phyloP scores from a whole-genome alignment of 2,329 filamentous ascomycete species.

The Davidsoniella neocaledoniae region DNA sequence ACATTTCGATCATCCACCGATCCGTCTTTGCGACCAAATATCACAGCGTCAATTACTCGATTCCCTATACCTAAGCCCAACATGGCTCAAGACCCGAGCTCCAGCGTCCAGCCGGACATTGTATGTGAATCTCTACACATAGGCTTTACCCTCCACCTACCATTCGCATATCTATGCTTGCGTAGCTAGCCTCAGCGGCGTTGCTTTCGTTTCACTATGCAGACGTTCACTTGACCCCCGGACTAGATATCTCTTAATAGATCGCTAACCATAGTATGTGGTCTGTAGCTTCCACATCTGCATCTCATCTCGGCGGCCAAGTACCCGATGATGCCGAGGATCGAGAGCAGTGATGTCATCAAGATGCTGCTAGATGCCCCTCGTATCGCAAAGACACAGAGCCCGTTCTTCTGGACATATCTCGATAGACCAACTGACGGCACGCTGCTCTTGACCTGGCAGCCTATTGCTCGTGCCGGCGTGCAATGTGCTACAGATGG shows the following conservation, averaged over 20 bases:
- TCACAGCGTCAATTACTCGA: not conserved
- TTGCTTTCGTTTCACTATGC: not conserved
- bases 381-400: constrained; percentile 66
- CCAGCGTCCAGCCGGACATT: constrained; percentile 26
- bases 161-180: constrained; percentile 4
- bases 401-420: constrained; percentile 87
- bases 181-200: not conserved
- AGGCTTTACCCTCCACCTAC: constrained; percentile 10
- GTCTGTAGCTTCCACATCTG: constrained; percentile 59
- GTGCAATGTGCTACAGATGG: constrained; percentile 78
- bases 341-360: constrained; percentile 62
- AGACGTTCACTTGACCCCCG: not conserved
- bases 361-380: constrained; percentile 73
- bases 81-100: constrained; percentile 28
- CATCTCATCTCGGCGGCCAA: constrained; percentile 74
- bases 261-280: constrained; percentile 9
- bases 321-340: constrained; percentile 55
- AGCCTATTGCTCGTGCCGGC: constrained; percentile 54
- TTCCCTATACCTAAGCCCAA: constrained; percentile 10
- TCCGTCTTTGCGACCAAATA: not conserved
- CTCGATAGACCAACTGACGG: constrained; percentile 70
- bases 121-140: constrained; percentile 17
- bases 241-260: too few species aligned
- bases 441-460: constrained; percentile 74
- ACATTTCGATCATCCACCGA: too few species aligned